Conservation (phyloP, 768 basidiomycete genomes). For the Mycena metata region DNA sequence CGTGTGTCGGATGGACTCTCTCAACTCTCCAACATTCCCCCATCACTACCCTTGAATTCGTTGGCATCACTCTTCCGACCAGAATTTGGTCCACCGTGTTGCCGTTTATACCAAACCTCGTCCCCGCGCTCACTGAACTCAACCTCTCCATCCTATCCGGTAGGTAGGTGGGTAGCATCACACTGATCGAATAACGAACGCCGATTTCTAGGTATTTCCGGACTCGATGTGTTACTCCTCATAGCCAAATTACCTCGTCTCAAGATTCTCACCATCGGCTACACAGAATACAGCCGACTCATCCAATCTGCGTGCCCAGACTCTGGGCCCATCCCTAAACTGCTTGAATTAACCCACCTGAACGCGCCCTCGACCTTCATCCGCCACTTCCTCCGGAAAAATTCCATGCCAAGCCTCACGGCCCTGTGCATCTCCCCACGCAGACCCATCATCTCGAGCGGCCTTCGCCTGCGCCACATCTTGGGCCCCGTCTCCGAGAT, state of each 20-base stretch:
- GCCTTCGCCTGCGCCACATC: constrained; percentile 34
- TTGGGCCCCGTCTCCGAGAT: constrained; percentile 27
- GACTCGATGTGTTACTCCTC: constrained; percentile 33
- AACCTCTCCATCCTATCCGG: constrained; percentile 29
- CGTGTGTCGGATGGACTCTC: constrained; percentile 32
- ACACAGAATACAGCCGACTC: constrained; percentile 34
- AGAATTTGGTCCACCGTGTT: constrained; percentile 32
- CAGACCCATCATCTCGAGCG: constrained; percentile 27
- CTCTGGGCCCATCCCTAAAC: constrained; percentile 27
- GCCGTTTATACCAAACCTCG: constrained; percentile 24
- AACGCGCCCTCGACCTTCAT: constrained; percentile 33
- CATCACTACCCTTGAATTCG: constrained; percentile 27
- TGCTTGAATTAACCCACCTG: constrained; percentile 25
- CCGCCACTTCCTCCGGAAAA: constrained; percentile 30
- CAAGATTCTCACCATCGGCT: constrained; percentile 26
- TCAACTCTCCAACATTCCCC: constrained; percentile 31
- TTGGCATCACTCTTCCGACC: constrained; percentile 25
- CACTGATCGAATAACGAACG: too few relatives aligned
- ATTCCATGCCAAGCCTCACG: constrained; percentile 21
- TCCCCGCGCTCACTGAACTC: constrained; percentile 29
- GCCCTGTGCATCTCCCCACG: constrained; percentile 31
- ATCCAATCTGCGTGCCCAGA: constrained; percentile 34
- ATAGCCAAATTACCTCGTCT: constrained; percentile 32
- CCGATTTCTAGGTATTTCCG: constrained; percentile 9
- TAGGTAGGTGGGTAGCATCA: too few relatives aligned